These are phyloP conservation scores for Erysimum pusillum DNA, from an alignment of 441 rosid species.

Conservation along the genomic window DNA sequence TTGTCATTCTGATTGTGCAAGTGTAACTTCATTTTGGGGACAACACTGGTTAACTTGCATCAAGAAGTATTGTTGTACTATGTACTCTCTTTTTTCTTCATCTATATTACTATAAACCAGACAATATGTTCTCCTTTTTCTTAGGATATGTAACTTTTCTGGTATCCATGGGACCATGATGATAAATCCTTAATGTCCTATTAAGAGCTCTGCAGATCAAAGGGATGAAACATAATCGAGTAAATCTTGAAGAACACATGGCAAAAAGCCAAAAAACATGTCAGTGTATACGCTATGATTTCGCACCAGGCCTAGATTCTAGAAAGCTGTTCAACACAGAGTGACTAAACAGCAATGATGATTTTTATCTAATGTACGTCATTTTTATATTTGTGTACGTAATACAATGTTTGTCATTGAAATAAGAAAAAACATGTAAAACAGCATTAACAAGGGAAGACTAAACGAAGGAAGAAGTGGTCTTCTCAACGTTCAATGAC, in stretches of 20 bases:
- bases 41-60: constrained; percentile 5
- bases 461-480: too few relatives aligned
- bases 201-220: constrained; percentile 41
- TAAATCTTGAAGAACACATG: background rate
- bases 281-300: background rate
- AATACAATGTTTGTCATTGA: background rate
- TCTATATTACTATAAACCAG: background rate
- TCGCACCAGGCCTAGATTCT: background rate
- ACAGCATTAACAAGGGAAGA: constrained; percentile 37
- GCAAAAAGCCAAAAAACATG: background rate
- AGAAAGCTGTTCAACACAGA: constrained; percentile 1
- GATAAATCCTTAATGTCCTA: constrained; percentile 50
- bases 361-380: too few relatives aligned
- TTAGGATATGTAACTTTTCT: background rate
- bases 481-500: constrained; percentile 1
- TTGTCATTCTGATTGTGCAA: background rate
- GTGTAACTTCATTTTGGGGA: constrained; percentile 8
- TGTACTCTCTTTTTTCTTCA: background rate
- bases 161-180: background rate
- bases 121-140: background rate
- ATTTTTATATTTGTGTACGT: background rate
- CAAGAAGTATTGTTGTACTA: constrained; percentile 15
- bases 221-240: constrained; percentile 16
- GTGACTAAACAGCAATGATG: background rate
- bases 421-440: constrained; percentile 2